These are phyloP conservation scores for Carallia pectinifolia DNA, from an alignment of 345 rosid species.

Conservation along the genomic window DNA sequence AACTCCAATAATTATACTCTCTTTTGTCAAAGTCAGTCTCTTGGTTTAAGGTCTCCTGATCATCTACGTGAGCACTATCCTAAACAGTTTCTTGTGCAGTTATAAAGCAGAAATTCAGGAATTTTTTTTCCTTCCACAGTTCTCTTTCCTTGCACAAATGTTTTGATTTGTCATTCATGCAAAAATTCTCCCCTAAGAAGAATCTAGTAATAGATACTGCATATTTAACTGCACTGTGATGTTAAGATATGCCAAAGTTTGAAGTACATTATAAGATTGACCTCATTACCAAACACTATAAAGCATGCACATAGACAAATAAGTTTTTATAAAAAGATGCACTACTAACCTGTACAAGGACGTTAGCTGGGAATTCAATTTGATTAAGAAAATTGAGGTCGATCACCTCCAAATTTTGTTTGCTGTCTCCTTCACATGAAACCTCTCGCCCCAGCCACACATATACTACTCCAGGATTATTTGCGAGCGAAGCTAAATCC, in stretches of 20 bases:
- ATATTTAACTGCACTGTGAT: background rate
- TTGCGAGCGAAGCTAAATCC: constrained; percentile 7
- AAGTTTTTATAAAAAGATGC: constrained; percentile 6
- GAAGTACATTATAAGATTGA: background rate
- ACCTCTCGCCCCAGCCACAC: constrained; percentile 39
- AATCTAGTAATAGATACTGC: background rate
- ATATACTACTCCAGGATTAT: constrained; percentile 22
- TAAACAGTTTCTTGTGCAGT: background rate
- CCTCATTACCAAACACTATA: background rate
- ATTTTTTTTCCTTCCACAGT: background rate
- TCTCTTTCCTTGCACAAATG: background rate
- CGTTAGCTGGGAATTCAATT: constrained; percentile 25
- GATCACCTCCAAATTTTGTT: constrained; percentile 24
- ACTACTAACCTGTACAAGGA: constrained; percentile 34
- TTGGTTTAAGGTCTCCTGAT: background rate
- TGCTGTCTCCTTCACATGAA: constrained; percentile 15
- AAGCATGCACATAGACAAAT: background rate
- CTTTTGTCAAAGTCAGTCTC: background rate
- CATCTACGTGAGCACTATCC: background rate
- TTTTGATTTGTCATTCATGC: background rate
- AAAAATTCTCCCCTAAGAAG: background rate
- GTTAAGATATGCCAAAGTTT: background rate
- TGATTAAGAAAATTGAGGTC: constrained; percentile 30
- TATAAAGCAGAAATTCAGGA: background rate
- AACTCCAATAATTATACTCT: too few species aligned